These are phyloP conservation scores for Phaseolus coccineus DNA, from an alignment of 331 rosid genomes.

Conservation along the genomic window DNA sequence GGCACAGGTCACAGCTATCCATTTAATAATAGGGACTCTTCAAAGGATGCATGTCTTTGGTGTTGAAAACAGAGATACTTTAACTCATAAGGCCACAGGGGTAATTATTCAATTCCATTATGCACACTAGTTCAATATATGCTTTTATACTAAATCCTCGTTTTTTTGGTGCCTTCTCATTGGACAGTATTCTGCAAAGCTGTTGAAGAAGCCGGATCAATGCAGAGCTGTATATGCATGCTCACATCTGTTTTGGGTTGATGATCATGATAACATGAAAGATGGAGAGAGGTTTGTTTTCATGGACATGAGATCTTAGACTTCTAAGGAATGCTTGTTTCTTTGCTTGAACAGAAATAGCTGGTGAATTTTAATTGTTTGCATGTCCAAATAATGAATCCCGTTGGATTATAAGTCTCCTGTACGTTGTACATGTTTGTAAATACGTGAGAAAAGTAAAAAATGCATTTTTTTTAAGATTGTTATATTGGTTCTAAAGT, in stretches of 20 bases:
- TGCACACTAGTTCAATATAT: constrained; percentile 9
- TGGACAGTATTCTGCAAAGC: constrained; percentile 94
- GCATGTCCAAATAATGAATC: constrained; percentile 25
- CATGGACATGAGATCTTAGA: constrained; percentile 30
- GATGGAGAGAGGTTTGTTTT: constrained; percentile 95
- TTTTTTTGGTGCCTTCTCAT: constrained; percentile 33
- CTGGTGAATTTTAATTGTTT: constrained; percentile 34
- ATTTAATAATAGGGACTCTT: constrained; percentile 96
- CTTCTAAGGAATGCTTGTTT: constrained; percentile 31
- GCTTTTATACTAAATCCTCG: constrained; percentile 33
- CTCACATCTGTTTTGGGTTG: constrained; percentile 98
- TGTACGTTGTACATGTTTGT: not conserved
- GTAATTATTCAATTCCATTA: constrained; percentile 58
- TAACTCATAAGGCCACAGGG: constrained; percentile 99
- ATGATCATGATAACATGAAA: constrained; percentile 89
- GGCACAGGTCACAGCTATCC: constrained; percentile 94
- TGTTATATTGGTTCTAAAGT: not conserved
- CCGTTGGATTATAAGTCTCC: not conserved
- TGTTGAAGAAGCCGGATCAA: constrained; percentile 96
- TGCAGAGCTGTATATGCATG: constrained; percentile 98
- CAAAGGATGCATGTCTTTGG: constrained; percentile 99
- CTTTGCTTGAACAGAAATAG: constrained; percentile 37
- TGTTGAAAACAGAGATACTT: constrained; percentile 97
- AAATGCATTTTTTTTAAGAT: not conserved
- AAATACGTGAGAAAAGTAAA: not conserved